These are phyloP conservation scores for Hypoxylon fuscum DNA, from an alignment of 495 filamentous ascomycete genomes.

Conservation along the genomic window DNA sequence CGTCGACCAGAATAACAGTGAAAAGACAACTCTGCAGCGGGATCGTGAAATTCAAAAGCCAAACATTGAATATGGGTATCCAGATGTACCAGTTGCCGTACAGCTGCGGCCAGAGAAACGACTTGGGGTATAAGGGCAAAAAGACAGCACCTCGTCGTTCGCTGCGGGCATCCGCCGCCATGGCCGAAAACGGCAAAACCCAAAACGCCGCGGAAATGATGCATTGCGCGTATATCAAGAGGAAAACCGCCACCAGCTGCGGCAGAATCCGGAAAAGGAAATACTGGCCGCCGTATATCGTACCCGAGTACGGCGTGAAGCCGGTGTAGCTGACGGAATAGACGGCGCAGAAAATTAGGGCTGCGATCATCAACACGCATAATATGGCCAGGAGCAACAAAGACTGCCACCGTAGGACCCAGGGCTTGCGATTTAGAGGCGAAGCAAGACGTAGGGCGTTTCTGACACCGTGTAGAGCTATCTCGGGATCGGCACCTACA, in stretches of 20 bases:
- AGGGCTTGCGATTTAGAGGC: conserved; percentile 70
- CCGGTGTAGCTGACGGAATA: conserved; percentile 72
- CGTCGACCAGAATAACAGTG: conserved; percentile 53
- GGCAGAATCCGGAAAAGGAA: conserved; percentile 88
- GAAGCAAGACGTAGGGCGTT: conserved; percentile 42
- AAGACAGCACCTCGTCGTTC: conserved; percentile 62
- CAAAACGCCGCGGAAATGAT: conserved; percentile 80
- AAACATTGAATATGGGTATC: conserved; percentile 54
- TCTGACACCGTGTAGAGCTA: conserved; percentile 28
- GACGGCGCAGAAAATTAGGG: conserved; percentile 75
- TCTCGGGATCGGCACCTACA: conserved; percentile 23
- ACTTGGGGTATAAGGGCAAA: conserved; percentile 60
- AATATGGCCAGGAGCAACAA: conserved; percentile 66
- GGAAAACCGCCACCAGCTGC: conserved; percentile 74
- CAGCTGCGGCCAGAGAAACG: conserved; percentile 58
- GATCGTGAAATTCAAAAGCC: conserved; percentile 58
- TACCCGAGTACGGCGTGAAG: conserved; percentile 68
- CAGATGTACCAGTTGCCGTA: conserved; percentile 55
- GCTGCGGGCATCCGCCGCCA: conserved; percentile 66
- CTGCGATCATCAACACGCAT: conserved; percentile 75
- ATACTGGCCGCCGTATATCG: conserved; percentile 74
- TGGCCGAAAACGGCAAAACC: conserved; percentile 76
- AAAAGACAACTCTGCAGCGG: conserved; percentile 59
- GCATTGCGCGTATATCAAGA: conserved; percentile 78
- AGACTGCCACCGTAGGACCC: conserved; percentile 69